These are phyloP conservation scores for Echites panduratus DNA, from an alignment of 257 asterid species.

Conservation along the genomic window DNA sequence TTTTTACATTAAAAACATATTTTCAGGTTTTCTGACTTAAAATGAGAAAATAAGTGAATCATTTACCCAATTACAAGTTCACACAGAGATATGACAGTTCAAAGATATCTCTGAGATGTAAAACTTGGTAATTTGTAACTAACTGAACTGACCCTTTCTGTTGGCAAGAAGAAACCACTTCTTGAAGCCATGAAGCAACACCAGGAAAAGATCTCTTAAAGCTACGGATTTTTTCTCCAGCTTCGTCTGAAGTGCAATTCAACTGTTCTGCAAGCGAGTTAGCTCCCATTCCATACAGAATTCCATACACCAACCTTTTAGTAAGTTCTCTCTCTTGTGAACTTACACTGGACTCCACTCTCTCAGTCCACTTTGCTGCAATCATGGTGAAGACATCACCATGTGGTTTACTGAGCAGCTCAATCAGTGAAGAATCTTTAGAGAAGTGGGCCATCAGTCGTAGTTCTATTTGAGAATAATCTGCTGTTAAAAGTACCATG, in stretches of 20 bases:
- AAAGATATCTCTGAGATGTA: background rate
- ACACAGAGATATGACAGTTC: background rate
- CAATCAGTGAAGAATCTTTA: slow-evolving; percentile 60
- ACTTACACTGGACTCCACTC: slow-evolving; percentile 57
- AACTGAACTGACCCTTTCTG: slow-evolving; percentile 69
- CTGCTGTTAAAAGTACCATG: slow-evolving; percentile 86
- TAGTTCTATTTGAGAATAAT: slow-evolving; percentile 93
- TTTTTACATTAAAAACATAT: background rate
- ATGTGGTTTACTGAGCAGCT: slow-evolving; percentile 56
- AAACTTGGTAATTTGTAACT: slow-evolving; percentile 7
- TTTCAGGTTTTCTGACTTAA: background rate
- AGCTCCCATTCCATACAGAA: slow-evolving; percentile 89
- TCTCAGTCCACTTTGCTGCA: slow-evolving; percentile 87
- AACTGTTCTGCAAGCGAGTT: slow-evolving; percentile 75
- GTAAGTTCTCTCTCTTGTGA: slow-evolving; percentile 82
- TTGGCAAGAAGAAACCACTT: slow-evolving; percentile 68
- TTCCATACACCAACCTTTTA: slow-evolving; percentile 84
- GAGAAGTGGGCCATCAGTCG: slow-evolving; percentile 99
- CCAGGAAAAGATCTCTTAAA: slow-evolving; percentile 83
- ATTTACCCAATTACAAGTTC: background rate
- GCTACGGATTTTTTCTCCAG: slow-evolving; percentile 67
- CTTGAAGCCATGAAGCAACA: slow-evolving; percentile 90
- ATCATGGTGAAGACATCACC: slow-evolving; percentile 83
- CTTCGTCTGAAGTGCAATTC: slow-evolving; percentile 72
- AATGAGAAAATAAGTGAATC: background rate